Percentiles rank a stretch among this genome's conserved stretches.
phyloP scores from a whole-genome alignment of 495 filamentous ascomycete species.

The Barbatosphaeria neglecta region DNA sequence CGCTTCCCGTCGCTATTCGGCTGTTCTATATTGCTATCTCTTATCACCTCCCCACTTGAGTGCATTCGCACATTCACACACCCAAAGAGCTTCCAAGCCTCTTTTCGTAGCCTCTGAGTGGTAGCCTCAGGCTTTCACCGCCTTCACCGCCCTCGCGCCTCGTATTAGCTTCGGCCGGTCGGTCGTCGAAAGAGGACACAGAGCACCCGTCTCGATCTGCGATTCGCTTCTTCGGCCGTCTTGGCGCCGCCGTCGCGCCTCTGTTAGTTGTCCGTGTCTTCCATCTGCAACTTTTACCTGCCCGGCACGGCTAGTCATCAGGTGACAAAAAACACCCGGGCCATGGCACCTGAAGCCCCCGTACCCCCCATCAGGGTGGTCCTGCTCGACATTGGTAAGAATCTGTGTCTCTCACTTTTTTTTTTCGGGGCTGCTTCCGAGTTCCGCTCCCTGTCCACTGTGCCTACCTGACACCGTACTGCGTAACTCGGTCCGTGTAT shows the following conservation, averaged over 20 bases:
- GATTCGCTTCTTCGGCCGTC: not conserved
- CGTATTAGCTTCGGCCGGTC: not conserved
- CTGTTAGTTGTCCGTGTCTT: too few species aligned
- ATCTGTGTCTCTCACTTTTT: not conserved
- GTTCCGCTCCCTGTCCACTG: not conserved
- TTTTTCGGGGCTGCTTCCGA: not conserved
- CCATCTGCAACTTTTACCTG: too few species aligned
- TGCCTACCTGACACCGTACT: too few species aligned
- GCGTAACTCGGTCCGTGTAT: not conserved
- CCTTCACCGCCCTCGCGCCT: not conserved
- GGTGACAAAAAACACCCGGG: too few species aligned
- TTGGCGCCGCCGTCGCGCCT: not conserved
- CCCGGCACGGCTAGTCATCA: too few species aligned
- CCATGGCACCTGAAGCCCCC: not conserved
- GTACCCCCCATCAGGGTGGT: conserved; percentile 27
- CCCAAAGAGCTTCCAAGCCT: not conserved
- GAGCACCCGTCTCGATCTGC: not conserved
- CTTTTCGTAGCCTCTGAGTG: too few species aligned
- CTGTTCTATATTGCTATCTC: too few species aligned
- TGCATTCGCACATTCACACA: too few species aligned
- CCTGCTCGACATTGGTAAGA: conserved; percentile 40
- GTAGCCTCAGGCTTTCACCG: not conserved
- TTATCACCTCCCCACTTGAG: not conserved
- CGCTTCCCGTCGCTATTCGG: too few species aligned
- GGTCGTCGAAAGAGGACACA: not conserved